Evolutionary conservation across 768 basidiomycete species (phyloP), one percentile per base, ranked within the genome.

Genomic region (Termitomyces sp.): DNA sequence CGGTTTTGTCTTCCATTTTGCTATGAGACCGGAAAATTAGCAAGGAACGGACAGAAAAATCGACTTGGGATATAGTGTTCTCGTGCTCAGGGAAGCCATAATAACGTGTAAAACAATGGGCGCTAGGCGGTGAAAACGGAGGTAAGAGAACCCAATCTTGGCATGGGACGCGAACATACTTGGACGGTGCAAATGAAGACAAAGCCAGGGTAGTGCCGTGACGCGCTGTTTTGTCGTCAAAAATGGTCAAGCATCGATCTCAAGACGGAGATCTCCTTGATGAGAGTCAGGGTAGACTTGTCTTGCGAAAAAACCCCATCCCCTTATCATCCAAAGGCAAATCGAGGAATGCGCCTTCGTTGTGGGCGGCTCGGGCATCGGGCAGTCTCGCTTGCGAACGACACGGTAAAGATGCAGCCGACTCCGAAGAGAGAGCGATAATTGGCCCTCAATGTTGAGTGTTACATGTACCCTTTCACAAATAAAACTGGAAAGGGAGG

Each of bases 41-140:
- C 45, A 55, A 56, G 47, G 34, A 29, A 19, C 32, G 48, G n/a
- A 9, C 5, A 40, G 25, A 40, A n/a, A 47, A 29, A 50, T 23
- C n/a, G 21, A 53, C 29, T n/a, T n/a, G n/a, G n/a, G n/a, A 32
- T 12, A 27, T 16, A 7, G 3, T 29, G 23, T 25, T 17, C 49
- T 50, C 50, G 7, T 27, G 29, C 29, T 43, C 47, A 23, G 19
- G 37, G 37, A 53, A 35, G 38, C 12, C 41, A 11, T 8, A 45
- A n/a, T n/a, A 23, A 27, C 11, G 12, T n/a, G 21, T 5, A 27
- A 37, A 51, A 51, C 16, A 37, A 25, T 16, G 58, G 43, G 40
- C 42, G 42, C 47, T 37, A 43, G 46, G 48, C 52, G 59, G 46
- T 44, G 45, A 41, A 54, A 48, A 27, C 59, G 59, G 59, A 60